These are phyloP conservation scores for Trametes hirsuta DNA, from an alignment of 1,284 basidiomycete genomes.

Conservation along the genomic window DNA sequence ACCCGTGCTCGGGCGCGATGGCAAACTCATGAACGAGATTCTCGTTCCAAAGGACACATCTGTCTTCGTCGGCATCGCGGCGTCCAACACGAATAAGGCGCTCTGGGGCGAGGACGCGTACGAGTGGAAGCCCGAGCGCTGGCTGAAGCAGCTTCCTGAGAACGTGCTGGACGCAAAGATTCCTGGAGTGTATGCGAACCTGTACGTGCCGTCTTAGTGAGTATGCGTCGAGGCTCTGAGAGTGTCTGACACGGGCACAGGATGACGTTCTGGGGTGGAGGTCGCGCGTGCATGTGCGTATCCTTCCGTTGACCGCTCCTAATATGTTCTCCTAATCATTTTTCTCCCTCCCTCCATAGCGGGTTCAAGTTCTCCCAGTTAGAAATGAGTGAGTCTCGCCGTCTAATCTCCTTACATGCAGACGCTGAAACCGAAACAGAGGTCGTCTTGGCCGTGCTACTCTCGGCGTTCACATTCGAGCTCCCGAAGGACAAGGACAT, in stretches of 20 bases:
- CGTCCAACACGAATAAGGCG: constrained; percentile 15
- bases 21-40: constrained; percentile 18
- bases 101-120: constrained; percentile 27
- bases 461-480: constrained; percentile 22
- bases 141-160: constrained; percentile 14
- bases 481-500: constrained; percentile 11
- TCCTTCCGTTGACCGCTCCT: not conserved
- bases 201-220: constrained; percentile 7
- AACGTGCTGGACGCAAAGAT: constrained; percentile 16
- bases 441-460: constrained; percentile 19
- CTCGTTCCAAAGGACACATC: constrained; percentile 16
- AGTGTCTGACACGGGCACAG: not conserved
- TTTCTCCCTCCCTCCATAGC: not conserved
- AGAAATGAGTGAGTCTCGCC: constrained; percentile 23
- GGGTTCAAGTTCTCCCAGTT: constrained; percentile 25
- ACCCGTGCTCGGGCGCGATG: constrained; percentile 17
- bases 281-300: constrained; percentile 16
- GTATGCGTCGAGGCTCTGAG: not conserved
- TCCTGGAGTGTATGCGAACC: constrained; percentile 25
- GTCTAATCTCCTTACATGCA: too few relatives aligned
- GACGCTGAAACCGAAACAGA: constrained; percentile 1
- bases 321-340: not conserved
- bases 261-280: constrained; percentile 18
- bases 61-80: constrained; percentile 15
- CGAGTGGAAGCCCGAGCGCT: constrained; percentile 29